These are phyloP conservation scores for Athelia psychrophila DNA, from an alignment of 1,284 basidiomycete genomes.

Conservation along the genomic window DNA sequence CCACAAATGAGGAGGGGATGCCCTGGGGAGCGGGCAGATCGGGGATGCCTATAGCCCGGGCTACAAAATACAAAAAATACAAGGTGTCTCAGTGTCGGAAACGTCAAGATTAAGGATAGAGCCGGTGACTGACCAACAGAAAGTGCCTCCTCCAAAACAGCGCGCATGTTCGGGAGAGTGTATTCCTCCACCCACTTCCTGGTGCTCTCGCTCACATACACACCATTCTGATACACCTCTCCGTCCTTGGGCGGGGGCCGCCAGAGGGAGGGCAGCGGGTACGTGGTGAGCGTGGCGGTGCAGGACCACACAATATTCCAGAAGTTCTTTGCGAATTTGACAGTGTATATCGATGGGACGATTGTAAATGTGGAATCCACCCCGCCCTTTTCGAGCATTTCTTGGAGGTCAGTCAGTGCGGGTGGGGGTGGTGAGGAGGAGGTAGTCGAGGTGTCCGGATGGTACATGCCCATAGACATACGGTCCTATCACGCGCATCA, in stretches of 20 bases:
- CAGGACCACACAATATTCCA: constrained; percentile 39
- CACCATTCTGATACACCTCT: constrained; percentile 3
- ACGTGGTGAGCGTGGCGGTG: constrained; percentile 29
- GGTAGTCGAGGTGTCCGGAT: constrained; percentile 19
- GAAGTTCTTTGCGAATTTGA: constrained; percentile 43
- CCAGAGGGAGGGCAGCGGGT: constrained; percentile 33
- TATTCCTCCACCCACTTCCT: constrained; percentile 24
- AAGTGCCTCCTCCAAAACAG: constrained; percentile 27
- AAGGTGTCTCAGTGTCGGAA: not conserved
- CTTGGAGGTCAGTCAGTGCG: constrained; percentile 27
- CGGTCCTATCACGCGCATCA: constrained; percentile 25
- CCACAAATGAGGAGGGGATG: constrained; percentile 26
- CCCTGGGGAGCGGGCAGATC: constrained; percentile 13
- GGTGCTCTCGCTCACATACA: constrained; percentile 18
- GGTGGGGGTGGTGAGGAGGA: constrained; percentile 28
- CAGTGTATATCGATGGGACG: constrained; percentile 38
- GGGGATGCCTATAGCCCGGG: constrained; percentile 25
- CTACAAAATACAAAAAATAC: constrained; percentile 7
- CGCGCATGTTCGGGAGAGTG: constrained; percentile 27
- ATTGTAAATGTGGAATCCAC: constrained; percentile 24
- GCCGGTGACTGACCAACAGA: constrained; percentile 12
- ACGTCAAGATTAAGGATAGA: not conserved
- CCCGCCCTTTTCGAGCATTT: constrained; percentile 31
- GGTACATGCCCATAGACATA: constrained; percentile 34
- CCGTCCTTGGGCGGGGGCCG: constrained; percentile 21